Conservation (phyloP, 495 filamentous ascomycete genomes). For the Hypoxylon fragiforme region DNA sequence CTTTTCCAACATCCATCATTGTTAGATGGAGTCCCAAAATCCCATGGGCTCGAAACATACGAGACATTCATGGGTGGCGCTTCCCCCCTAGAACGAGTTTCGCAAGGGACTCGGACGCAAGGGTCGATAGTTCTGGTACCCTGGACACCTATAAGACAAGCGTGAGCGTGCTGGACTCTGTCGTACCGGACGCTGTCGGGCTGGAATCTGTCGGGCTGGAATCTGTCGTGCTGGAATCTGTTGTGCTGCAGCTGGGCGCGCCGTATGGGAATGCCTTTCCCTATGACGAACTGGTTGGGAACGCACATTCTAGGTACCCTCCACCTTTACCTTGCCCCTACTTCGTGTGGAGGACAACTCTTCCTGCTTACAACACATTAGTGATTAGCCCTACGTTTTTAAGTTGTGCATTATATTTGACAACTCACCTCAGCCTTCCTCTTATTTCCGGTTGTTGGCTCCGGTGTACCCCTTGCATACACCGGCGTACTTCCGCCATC, state of each 20-base stretch:
- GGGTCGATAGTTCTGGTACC: not conserved
- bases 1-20: not conserved
- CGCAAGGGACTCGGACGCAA: conserved; percentile 7
- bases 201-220: too few relatives aligned
- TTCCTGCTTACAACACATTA: conserved; percentile 38
- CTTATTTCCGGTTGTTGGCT: conserved; percentile 74
- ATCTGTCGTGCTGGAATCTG: too few relatives aligned
- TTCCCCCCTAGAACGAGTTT: conserved; percentile 1
- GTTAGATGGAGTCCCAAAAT: not conserved
- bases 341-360: conserved; percentile 33
- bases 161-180: not conserved
- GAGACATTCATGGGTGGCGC: not conserved
- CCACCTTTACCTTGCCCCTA: conserved; percentile 36
- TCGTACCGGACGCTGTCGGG: not conserved
- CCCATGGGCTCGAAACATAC: not conserved
- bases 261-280: not conserved
- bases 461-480: conserved; percentile 58
- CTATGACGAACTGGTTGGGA: not conserved
- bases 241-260: not conserved
- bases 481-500: conserved; percentile 54
- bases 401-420: not conserved
- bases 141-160: not conserved
- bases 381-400: conserved; percentile 4
- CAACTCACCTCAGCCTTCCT: conserved; percentile 71
- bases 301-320: conserved; percentile 24